Base-by-base conservation (phyloP, 768 basidiomycete genomes). In the Phaeotremella fagi region DNA sequence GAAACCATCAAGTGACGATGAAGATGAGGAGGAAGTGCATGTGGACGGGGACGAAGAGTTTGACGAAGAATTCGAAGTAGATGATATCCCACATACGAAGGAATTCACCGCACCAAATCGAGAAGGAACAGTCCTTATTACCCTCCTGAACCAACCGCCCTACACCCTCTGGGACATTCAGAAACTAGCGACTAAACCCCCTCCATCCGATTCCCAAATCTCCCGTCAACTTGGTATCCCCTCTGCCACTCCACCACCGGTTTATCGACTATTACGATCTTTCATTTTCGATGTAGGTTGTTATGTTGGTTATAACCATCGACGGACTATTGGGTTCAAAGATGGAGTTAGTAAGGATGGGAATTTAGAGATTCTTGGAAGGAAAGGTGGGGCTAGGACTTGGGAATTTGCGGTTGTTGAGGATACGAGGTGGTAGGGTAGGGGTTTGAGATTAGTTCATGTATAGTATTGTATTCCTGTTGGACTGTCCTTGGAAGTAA, bases 221-320 rank as follows among this genome's bases (percentile, higher is more conserved):
- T n/a, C 26, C 56, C 28, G 24, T 22, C 70, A 77, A 20, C 72
- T 76, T 59, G 14, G 31, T 47, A 14, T 52, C 15, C 31, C 46
- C 52, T 51, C 64, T 41, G 61, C 53, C 28, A 50, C 67, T 46
- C 12, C 56, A 59, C 31, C 85, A 67, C 86, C 88, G 4, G 76
- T 73, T 3, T 98, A 86, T 69, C 79, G 73, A 1, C 79, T 86
- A 11, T 71, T 90, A 16, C 81, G 88, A 25, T 92, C 90, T 0
- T 97, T 92, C 72, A 77, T 72, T 16, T 97, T 98, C 68, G 77
- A 82, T 36, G 78, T 87, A 36, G 71, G 72, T 9, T 58, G 77
- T 0, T 98, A 90, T 83, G 82, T 80, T 44, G 90, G 88, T 1
- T 98, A 97, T 64, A 85, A 85, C 62, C 94, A 98, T 71, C 78